Conservation (phyloP, 2,329 filamentous ascomycete species). For the Aspergillus novofumigatus region DNA sequence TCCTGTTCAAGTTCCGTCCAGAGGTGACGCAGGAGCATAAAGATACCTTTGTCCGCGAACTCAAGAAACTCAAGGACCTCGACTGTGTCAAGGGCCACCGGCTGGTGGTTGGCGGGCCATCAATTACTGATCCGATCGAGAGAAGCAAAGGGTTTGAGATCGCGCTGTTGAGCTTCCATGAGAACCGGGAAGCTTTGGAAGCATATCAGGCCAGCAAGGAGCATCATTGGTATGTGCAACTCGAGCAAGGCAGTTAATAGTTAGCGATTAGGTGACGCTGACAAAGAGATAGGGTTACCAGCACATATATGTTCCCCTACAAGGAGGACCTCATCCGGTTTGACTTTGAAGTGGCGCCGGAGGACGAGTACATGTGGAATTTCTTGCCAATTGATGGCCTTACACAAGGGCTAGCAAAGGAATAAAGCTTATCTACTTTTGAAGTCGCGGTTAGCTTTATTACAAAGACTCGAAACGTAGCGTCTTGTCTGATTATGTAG, state of each 20-base stretch:
- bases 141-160: constrained; percentile 53
- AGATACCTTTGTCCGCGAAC: constrained; percentile 43
- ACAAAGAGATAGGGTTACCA: constrained; percentile 43
- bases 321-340: constrained; percentile 52
- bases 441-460: too few relatives aligned
- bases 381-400: background rate
- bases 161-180: constrained; percentile 51
- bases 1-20: constrained; percentile 48
- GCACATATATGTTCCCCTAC: constrained; percentile 49
- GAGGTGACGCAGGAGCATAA: constrained; percentile 43
- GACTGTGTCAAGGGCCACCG: constrained; percentile 47
- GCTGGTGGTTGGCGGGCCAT: constrained; percentile 51
- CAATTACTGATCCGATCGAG: constrained; percentile 50
- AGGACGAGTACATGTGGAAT: constrained; percentile 30
- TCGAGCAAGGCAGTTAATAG: too few relatives aligned
- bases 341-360: constrained; percentile 46
- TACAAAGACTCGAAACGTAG: too few relatives aligned
- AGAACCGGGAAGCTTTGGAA: constrained; percentile 42
- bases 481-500: too few relatives aligned
- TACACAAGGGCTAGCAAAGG: background rate
- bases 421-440: background rate
- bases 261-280: background rate
- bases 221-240: constrained; percentile 48
- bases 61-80: constrained; percentile 48
- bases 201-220: constrained; percentile 52